phyloP scores from a whole-genome alignment of 2,329 filamentous ascomycete genomes.

The Acarospora socialis region DNA sequence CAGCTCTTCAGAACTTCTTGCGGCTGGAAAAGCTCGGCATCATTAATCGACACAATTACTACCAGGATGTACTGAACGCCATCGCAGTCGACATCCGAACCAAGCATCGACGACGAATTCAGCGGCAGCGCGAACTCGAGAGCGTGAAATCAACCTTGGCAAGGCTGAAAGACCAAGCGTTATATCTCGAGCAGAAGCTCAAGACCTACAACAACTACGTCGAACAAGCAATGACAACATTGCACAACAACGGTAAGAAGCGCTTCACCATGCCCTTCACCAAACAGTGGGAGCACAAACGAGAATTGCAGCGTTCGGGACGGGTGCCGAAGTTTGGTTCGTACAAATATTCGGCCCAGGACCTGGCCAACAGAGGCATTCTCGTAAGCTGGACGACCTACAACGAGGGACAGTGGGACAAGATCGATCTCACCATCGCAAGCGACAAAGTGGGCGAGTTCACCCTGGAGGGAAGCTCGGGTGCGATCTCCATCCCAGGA shows the following conservation, averaged over 20 bases:
- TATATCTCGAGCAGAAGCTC: slow-evolving; percentile 84
- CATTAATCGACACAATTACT: slow-evolving; percentile 75
- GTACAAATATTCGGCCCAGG: slow-evolving; percentile 89
- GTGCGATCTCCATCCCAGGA: slow-evolving; percentile 90
- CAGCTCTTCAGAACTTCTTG: slow-evolving; percentile 86
- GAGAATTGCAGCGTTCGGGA: slow-evolving; percentile 81
- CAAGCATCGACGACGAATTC: slow-evolving; percentile 84
- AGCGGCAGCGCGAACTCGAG: slow-evolving; percentile 82
- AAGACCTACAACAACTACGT: slow-evolving; percentile 99
- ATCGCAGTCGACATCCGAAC: slow-evolving; percentile 94
- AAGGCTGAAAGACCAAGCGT: slow-evolving; percentile 48
- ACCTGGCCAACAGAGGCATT: slow-evolving; percentile 84
- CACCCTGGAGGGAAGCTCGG: slow-evolving; percentile 75
- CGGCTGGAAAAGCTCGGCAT: slow-evolving; percentile 73
- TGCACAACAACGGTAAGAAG: slow-evolving; percentile 93
- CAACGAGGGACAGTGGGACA: slow-evolving; percentile 69
- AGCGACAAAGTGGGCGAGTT: slow-evolving; percentile 92
- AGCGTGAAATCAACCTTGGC: slow-evolving; percentile 33
- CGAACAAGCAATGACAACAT: slow-evolving; percentile 91
- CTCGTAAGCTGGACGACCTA: slow-evolving; percentile 84
- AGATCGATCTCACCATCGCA: slow-evolving; percentile 85
- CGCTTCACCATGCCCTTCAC: slow-evolving; percentile 91
- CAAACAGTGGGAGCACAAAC: slow-evolving; percentile 96
- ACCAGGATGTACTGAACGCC: slow-evolving; percentile 95
- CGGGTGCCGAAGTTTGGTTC: slow-evolving; percentile 95